Evolutionary conservation across 345 rosid genomes (phyloP), one percentile per base, ranked within the genome.

Genomic region (Camelina sativa): DNA sequence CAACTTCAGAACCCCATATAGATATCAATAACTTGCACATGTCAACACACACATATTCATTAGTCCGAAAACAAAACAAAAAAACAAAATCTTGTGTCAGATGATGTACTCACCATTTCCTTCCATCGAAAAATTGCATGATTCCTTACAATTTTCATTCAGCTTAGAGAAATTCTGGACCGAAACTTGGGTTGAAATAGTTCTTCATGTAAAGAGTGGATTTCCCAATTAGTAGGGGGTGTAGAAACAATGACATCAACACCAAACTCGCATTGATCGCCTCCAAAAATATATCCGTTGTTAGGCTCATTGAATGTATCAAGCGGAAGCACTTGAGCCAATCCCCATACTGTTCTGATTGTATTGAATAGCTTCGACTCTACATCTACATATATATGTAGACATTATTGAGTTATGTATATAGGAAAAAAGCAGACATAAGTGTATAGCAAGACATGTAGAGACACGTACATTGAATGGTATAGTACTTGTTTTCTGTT

Each of bases 221-320:
- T 5, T 16, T 69, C 73, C 11, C 30, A 69, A 11, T 56, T 55
- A 4, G 25, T 8, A 4, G 12, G 40, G 2, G 40, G 53, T 34
- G 8, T 7, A 34, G 37, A 7, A 43, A 69, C 19, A 5, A 41
- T 25, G 11, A 55, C 53, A 55, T 69, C 73, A 55, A 69, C 54
- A 22, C 73, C 73, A 69, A 69, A 57, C 41, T 55, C 73, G 1
- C 65, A 69, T 52, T 52, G 22, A 52, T 52, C 71, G 20, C 71
- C 60, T 6, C 15, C 48, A 13, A 35, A 67, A 15, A 37, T 15
- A 53, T 67, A 37, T 67, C 50, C 71, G 7, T 15, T 67, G 22
- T 20, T 2, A 12, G 61, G 37, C 4, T 67, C 60, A 34, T 8
- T 67, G 71, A 67, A 52, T 37, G 50, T 52, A 37, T 20, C 22